Conservation (phyloP, 352 stramenopile genomes). For the Elongisporangium senticosum region DNA sequence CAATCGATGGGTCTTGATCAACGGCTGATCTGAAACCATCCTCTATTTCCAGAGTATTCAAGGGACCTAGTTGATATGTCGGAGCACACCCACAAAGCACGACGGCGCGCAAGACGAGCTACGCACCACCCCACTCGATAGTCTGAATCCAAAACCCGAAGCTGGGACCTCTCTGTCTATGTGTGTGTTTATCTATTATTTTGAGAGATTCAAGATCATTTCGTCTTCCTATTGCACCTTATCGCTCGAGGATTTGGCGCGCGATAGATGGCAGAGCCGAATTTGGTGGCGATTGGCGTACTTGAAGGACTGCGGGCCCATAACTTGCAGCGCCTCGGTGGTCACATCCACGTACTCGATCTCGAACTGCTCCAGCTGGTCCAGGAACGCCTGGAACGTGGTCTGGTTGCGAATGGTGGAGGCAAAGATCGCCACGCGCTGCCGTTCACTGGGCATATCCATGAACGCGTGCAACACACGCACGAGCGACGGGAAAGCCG, state of each 20-base stretch:
- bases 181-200: not conserved
- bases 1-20: not conserved
- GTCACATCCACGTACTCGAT: slow-evolving; percentile 74
- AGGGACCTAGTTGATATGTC: not conserved
- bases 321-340: slow-evolving; percentile 22
- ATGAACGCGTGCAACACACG: slow-evolving; percentile 58
- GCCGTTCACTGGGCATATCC: slow-evolving; percentile 2
- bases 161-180: not conserved
- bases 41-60: not conserved
- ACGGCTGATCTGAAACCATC: not conserved
- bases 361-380: slow-evolving; percentile 36
- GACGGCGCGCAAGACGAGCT: not conserved
- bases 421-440: slow-evolving; percentile 63
- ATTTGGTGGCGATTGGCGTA: slow-evolving; percentile 72
- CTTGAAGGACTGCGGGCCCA: slow-evolving; percentile 36
- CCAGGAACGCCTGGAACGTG: slow-evolving; percentile 72
- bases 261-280: slow-evolving; percentile 52
- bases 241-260: not conserved
- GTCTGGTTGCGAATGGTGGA: slow-evolving; percentile 69
- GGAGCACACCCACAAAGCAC: not conserved
- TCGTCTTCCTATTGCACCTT: not conserved
- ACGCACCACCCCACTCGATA: not conserved
- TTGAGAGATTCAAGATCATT: no score
- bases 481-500: slow-evolving; percentile 48
- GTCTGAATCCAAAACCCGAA: no score